Base-by-base conservation (phyloP, 495 filamentous ascomycete species). In the Staphylotrichum tortipilum region DNA sequence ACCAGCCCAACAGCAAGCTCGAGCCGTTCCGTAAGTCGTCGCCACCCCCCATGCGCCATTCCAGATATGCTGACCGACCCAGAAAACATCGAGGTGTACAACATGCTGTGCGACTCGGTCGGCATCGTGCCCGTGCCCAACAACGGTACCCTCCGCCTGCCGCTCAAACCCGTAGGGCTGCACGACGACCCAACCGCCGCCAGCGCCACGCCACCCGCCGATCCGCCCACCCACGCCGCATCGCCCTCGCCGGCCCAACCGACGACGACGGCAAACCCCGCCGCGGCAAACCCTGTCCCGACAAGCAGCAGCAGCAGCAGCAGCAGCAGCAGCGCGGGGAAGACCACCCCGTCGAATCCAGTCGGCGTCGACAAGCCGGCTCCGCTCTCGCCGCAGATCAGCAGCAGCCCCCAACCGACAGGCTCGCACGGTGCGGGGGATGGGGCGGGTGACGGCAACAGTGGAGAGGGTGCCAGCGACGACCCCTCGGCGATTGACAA, bases 51-150 rank as follows among this genome's bases (percentile, higher is more conserved):
- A 30, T 5, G 3, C 23, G 6, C 18, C 11, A 15, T 14, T 11
- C 11, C 12, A 14, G 26, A 3, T 8, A 6, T 18, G 2, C 39
- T 33, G 49, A 62, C 46, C 26, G 37, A 45, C 8, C n/a, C 59
- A 88, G 84, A 92, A 78, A 99, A 99, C 52, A 86, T 75, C 48
- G 89, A 99, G 55, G 87, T 99, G 1, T 97, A 97, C 62, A 94
- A 95, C 55, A 86, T 97, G 43, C 63, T 99, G 28, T 97, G 89
- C 58, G 88, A 94, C 57, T 85, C 84, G 2, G 61, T 96, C 28
- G 82, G 81, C 6, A 69, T 95, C 42, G 54, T 62, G 7, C 82
- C 83, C 0, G 74, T 71, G 22, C 75, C 85, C 0, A 92, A 90
- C 60, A 95, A 95, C 60, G 89, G 90, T n/a, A 95, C 89, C 0